Conservation (phyloP, 345 rosid species). For the Gynandropsis gynandra region DNA sequence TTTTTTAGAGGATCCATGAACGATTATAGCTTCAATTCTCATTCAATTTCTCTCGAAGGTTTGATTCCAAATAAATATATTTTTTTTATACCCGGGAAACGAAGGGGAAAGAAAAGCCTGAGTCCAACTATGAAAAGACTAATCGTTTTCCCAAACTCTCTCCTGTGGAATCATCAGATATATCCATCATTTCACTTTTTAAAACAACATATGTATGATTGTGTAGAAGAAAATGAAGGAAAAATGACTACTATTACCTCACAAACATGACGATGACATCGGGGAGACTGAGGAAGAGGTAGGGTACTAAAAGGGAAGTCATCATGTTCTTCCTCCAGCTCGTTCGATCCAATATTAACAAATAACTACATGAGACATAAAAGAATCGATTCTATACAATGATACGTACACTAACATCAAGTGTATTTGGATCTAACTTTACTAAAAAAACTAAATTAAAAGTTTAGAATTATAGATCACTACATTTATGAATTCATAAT, state of each 20-base stretch:
- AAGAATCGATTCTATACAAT: neutral
- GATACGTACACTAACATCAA: no score
- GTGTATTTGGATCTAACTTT: no score
- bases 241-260: slow-evolving; percentile 35
- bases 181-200: neutral
- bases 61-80: neutral
- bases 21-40: no score
- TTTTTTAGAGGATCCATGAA: neutral
- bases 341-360: slow-evolving; percentile 70
- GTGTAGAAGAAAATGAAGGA: neutral
- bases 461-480: no score
- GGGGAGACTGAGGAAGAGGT: slow-evolving; percentile 70
- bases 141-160: slow-evolving; percentile 67
- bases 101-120: slow-evolving; percentile 62
- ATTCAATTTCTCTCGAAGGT: no score
- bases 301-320: slow-evolving; percentile 60
- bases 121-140: slow-evolving; percentile 57
- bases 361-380: slow-evolving; percentile 31
- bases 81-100: slow-evolving; percentile 50
- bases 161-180: slow-evolving; percentile 30
- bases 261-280: slow-evolving; percentile 42
- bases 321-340: slow-evolving; percentile 75
- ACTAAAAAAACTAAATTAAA: no score
- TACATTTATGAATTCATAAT: no score
- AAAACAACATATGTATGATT: neutral